Evolutionary conservation across 495 filamentous ascomycete species (phyloP).

Genomic region (Lichenothelia convexa): DNA sequence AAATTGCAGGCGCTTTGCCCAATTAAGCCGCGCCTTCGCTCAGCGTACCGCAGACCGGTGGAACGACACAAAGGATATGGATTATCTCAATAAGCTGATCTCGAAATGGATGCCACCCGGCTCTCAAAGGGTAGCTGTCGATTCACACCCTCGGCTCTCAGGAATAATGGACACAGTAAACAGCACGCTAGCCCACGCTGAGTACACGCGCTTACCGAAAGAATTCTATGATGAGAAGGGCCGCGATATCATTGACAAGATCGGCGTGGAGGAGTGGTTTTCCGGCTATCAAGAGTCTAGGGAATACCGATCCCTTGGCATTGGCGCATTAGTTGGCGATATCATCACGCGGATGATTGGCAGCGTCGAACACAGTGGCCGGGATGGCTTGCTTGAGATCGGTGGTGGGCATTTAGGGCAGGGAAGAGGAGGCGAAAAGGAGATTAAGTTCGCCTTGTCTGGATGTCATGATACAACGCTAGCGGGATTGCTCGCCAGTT

Average conservation of each 20-base stretch:
- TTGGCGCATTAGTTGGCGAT: slow-evolving; percentile 70
- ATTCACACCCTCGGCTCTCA: slow-evolving; percentile 63
- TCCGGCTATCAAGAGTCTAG: slow-evolving; percentile 61
- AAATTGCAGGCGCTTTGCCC: slow-evolving; percentile 67
- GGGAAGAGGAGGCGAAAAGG: slow-evolving; percentile 28
- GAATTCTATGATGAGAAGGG: slow-evolving; percentile 77
- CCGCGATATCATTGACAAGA: slow-evolving; percentile 50
- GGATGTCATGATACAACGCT: slow-evolving; percentile 95
- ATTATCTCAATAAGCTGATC: slow-evolving; percentile 54
- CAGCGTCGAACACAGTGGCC: slow-evolving; percentile 41
- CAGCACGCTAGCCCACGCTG: slow-evolving; percentile 68
- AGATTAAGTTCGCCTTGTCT: slow-evolving; percentile 53
- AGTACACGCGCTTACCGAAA: slow-evolving; percentile 51
- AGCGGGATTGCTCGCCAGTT: slow-evolving; percentile 53
- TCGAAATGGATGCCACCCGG: slow-evolving; percentile 71
- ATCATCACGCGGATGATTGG: slow-evolving; percentile 69
- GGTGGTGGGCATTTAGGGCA: slow-evolving; percentile 20
- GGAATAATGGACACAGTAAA: slow-evolving; percentile 94
- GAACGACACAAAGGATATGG: slow-evolving; percentile 71
- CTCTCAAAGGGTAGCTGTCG: slow-evolving; percentile 52
- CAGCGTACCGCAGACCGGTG: slow-evolving; percentile 61
- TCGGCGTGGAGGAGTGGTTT: slow-evolving; percentile 87
- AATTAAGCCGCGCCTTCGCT: slow-evolving; percentile 65
- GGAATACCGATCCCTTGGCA: slow-evolving; percentile 76
- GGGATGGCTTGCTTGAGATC: slow-evolving; percentile 34